Base-by-base conservation (phyloP, 345 rosid species). In the Moricandia moricandioides region DNA sequence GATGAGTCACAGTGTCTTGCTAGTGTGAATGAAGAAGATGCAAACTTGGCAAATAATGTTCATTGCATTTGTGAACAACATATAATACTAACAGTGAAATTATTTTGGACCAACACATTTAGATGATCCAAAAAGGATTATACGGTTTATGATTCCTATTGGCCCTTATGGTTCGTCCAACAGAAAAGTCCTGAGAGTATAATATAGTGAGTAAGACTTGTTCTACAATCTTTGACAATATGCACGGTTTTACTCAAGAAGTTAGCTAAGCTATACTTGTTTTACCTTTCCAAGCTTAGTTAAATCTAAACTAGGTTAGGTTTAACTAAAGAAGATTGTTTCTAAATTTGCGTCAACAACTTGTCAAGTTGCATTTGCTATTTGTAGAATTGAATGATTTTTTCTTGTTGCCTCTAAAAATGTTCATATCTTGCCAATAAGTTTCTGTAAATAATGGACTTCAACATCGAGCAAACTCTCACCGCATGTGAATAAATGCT, bases 81-180 rank as follows among this genome's bases (percentile, higher is more conserved):
- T 21, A 21, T 2, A 21, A 21, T 29, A 70, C 8, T n/a, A 40
- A 35, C 57, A 8, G 45, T 6, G 74, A 40, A 40, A 14, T 31
- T 37, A 9, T 8, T 54, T 13, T 65, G 71, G 57, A 65, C 35
- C 58, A 45, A 73, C 70, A 40, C 33, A 13, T 17, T 56, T 39
- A 39, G 47, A 18, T 73, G 21, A 55, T 65, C 31, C 5, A 29
- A 18, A 56, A 40, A 39, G 11, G 11, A 17, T 12, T 4, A 7
- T 8, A 11, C 11, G 21, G 64, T 55, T 54, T 72, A 35, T 4
- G 18, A 35, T 52, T 52, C 29, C 34, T 52, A 14, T 72, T 54
- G 63, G 63, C 3, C 30, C 29, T 2, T 8, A 8, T 18, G 47
- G 16, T 8, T 62, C 8, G 26, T 47, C 17, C 26, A 8, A 37